Evolutionary conservation across 73 alveolate species (phyloP).

Genomic region (Blepharisma japonicum): DNA sequence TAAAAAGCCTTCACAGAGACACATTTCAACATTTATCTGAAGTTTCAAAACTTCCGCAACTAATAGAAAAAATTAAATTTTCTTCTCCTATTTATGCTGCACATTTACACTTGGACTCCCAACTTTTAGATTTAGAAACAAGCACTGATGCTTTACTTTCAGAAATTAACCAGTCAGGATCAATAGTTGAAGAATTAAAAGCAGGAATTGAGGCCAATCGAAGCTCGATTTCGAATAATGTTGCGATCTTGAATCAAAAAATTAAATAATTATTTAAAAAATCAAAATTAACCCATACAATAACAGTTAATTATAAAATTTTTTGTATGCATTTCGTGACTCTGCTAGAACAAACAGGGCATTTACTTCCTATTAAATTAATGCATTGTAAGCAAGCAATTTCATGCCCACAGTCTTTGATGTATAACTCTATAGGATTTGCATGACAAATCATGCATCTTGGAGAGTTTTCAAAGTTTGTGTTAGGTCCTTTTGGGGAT

Average conservation of each 20-base stretch:
- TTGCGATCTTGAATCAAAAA: too few relatives aligned
- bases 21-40: not conserved
- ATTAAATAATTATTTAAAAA: too few relatives aligned
- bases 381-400: constrained; percentile 20
- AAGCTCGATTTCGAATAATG: too few relatives aligned
- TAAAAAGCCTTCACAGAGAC: not conserved
- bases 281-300: constrained; percentile 26
- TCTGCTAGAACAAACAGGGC: not conserved
- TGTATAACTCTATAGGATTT: constrained; percentile 47
- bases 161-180: too few relatives aligned
- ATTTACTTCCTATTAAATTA: not conserved
- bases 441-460: constrained; percentile 45
- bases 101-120: not conserved
- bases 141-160: not conserved
- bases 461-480: constrained; percentile 3
- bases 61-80: not conserved
- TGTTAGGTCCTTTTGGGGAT: not conserved
- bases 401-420: constrained; percentile 65
- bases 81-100: not conserved
- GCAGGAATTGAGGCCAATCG: too few relatives aligned
- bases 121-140: not conserved
- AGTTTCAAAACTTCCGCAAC: not conserved
- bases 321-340: constrained; percentile 14
- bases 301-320: not conserved
- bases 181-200: too few relatives aligned